Evolutionary conservation across 768 basidiomycete genomes (phyloP).

Genomic region (Mycena capillaripes): DNA sequence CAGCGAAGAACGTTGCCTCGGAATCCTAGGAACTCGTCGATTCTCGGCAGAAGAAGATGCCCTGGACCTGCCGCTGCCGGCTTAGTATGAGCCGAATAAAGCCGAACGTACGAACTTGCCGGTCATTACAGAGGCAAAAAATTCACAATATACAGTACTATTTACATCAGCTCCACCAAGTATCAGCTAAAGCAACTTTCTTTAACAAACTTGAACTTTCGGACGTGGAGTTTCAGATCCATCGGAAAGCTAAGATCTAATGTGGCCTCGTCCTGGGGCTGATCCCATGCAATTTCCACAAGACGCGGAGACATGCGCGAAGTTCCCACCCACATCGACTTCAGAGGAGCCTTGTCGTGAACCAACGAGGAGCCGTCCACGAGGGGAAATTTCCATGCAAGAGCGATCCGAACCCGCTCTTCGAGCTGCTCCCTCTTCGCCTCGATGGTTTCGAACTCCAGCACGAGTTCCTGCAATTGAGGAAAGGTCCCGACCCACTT

Average conservation of each 20-base stretch:
- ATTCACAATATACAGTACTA: neutral
- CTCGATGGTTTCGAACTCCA: constrained; percentile 45
- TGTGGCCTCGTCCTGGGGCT: neutral
- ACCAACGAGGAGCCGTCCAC: neutral
- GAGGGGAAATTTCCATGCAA: constrained; percentile 25
- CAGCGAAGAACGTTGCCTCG: too few species aligned
- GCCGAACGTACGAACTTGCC: too few species aligned
- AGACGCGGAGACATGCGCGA: constrained; percentile 10
- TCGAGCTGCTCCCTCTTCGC: constrained; percentile 39
- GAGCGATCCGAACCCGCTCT: constrained; percentile 16
- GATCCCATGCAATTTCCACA: neutral
- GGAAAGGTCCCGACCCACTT: constrained; percentile 18
- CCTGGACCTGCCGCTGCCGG: too few species aligned
- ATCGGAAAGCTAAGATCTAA: neutral
- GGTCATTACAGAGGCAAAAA: too few species aligned
- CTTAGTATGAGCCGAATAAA: too few species aligned
- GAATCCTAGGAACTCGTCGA: too few species aligned
- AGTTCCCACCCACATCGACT: constrained; percentile 23
- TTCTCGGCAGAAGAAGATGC: too few species aligned
- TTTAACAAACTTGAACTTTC: constrained; percentile 13
- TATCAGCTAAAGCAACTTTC: neutral
- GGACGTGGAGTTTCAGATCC: constrained; percentile 16
- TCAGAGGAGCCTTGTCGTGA: constrained; percentile 14
- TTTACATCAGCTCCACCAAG: too few species aligned
- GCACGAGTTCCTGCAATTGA: constrained; percentile 35